Base-by-base conservation (phyloP, 306 rosid genomes). In the Lathyrus oleraceus region DNA sequence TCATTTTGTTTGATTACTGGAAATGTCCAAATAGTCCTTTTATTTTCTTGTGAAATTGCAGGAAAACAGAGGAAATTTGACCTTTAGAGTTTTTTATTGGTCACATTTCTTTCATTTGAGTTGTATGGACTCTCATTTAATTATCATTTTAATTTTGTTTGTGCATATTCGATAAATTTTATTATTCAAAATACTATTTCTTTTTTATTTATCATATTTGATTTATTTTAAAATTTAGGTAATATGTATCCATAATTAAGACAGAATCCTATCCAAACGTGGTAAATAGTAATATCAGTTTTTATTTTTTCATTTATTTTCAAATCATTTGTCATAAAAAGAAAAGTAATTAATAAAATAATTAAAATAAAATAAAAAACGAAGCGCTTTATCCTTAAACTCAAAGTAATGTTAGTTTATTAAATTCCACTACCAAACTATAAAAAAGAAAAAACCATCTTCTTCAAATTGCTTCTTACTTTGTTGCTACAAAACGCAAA, bases 331-430 rank as follows among this genome's bases (percentile, higher is more conserved):
- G 45, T 70, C 76, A 3, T 13, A 65, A 71, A 64, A 11, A 1
- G 23, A 49, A 77, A 57, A 70, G 32, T 64, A 71, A 73, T 70
- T 64, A 74, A 73, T 70, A 35, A 66, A 74, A 51, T 6, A 52
- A 59, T 65, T 17, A 17, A 14, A 62, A 69, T 12, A 28, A 23
- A 1, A 23, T 25, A 3, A 13, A 5, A 40, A 65, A 14, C 21
- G 40, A 35, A 30, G 27, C 49, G 70, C 15, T 78, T 47, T 20
- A 19, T 19, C 75, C 96, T 64, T 86, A 83, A 83, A 83, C 72
- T 74, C 76, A n/a, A 90, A 90, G 96, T 38, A 81, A 85, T 72
- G 79, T 38, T 5, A 56, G 65, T 16, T 42, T 77, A 84, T 78
- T 89, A 74, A 84, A 47, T 71, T 5, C 40, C 47, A 40, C 23